Percentiles rank a stretch among this genome's conserved stretches.
Conservation (phyloP, 306 rosid genomes). For the Cucurbita pepo region DNA sequence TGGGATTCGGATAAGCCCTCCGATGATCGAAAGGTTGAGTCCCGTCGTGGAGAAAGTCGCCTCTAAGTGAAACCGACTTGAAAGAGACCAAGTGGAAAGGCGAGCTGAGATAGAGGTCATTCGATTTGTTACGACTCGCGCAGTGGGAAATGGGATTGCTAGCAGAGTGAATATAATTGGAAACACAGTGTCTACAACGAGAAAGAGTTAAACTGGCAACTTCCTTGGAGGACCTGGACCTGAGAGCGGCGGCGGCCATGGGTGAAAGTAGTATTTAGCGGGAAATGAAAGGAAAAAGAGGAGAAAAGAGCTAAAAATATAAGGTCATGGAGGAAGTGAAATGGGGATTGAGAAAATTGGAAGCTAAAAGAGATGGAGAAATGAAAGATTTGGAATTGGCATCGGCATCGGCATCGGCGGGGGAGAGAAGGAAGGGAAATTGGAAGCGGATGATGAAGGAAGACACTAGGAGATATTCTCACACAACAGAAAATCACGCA, state of each 20-base stretch:
- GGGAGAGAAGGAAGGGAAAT: constrained; percentile 11
- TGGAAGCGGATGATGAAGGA: background rate
- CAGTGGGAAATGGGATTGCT: constrained; percentile 26
- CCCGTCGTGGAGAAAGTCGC: constrained; percentile 28
- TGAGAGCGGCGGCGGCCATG: constrained; percentile 53
- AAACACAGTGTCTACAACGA: constrained; percentile 41
- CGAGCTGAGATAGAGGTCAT: constrained; percentile 26
- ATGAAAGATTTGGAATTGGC: constrained; percentile 10
- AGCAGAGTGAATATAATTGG: constrained; percentile 31
- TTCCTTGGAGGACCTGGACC: constrained; percentile 51
- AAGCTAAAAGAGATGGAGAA: constrained; percentile 8
- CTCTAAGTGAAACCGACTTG: constrained; percentile 56
- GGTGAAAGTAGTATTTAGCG: background rate
- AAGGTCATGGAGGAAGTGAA: constrained; percentile 2
- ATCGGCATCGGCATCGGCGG: constrained; percentile 9
- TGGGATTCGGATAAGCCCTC: background rate
- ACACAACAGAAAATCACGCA: background rate
- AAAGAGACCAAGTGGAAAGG: constrained; percentile 57
- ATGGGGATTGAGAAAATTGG: background rate
- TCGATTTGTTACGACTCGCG: constrained; percentile 22
- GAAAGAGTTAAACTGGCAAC: constrained; percentile 32
- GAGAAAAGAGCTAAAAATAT: background rate
- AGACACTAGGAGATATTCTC: background rate
- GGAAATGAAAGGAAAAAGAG: background rate
- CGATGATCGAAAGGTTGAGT: constrained; percentile 7